Percentiles rank a stretch among this genome's conserved stretches.
Evolutionary conservation across 2,329 filamentous ascomycete genomes (phyloP).

Genomic region (Arthroderma uncinatum): DNA sequence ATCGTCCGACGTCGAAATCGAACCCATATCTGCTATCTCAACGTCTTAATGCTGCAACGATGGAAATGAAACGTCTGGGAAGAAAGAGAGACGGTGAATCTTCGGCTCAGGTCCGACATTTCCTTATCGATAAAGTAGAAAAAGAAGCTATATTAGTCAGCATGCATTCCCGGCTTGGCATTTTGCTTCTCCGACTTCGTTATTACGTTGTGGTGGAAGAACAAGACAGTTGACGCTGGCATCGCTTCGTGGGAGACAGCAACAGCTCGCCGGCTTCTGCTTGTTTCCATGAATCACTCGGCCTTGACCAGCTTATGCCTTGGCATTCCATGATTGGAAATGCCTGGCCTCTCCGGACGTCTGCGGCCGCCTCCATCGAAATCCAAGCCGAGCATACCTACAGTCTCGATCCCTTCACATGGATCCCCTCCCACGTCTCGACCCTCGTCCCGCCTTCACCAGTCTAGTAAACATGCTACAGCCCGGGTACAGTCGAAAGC

Average conservation of each 20-base stretch:
- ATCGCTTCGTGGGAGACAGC: background rate
- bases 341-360: conserved; percentile 27
- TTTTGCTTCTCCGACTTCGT: background rate
- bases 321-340: conserved; percentile 23
- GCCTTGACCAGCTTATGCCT: background rate
- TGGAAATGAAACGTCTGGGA: background rate
- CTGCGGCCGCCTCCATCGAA: conserved; percentile 25
- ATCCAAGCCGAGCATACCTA: conserved; percentile 16
- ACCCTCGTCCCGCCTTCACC: conserved; percentile 24
- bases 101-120: background rate
- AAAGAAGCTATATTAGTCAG: background rate
- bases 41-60: background rate
- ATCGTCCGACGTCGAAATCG: background rate
- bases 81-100: background rate
- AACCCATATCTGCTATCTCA: background rate
- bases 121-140: background rate
- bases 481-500: conserved; percentile 33
- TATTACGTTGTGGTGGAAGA: background rate
- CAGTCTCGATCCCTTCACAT: conserved; percentile 20
- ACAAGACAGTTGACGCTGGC: background rate
- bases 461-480: conserved; percentile 15
- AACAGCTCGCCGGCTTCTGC: background rate
- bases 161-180: conserved; percentile 3
- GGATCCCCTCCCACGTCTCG: conserved; percentile 23
- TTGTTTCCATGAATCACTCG: background rate